phyloP scores from a whole-genome alignment of 176 grass and related monocot species.

The Triticum dicoccoides region DNA sequence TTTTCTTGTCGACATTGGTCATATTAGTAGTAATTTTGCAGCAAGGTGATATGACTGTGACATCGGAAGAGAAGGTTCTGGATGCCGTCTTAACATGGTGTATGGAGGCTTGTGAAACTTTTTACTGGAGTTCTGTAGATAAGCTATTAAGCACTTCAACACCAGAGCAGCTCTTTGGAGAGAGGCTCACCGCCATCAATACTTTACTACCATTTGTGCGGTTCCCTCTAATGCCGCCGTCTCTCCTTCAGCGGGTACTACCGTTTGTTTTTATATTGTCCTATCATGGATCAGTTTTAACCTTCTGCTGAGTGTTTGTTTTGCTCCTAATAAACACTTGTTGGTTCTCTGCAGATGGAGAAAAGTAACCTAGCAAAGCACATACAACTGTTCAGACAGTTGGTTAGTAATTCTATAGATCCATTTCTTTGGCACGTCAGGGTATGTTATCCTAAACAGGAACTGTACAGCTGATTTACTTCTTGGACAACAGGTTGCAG shows the following conservation, averaged over 20 bases:
- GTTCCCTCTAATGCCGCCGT: constrained; percentile 67
- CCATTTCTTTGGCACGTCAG: neutral
- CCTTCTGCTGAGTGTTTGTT: neutral
- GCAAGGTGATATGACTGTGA: constrained; percentile 93
- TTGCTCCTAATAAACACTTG: neutral
- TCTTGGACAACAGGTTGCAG: constrained; percentile 51
- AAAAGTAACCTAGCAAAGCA: constrained; percentile 66
- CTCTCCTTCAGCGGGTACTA: constrained; percentile 59
- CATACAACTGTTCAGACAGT: constrained; percentile 49
- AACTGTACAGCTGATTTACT: constrained; percentile 17
- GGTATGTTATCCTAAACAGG: neutral
- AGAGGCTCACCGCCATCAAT: constrained; percentile 53
- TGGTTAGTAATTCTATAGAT: constrained; percentile 46
- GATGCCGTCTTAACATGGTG: constrained; percentile 90
- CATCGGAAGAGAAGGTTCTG: constrained; percentile 93
- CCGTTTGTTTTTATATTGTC: constrained; percentile 1
- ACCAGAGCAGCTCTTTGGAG: constrained; percentile 65
- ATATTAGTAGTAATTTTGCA: constrained; percentile 56
- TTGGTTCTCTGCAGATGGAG: constrained; percentile 61
- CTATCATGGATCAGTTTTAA: neutral
- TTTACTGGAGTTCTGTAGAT: constrained; percentile 65
- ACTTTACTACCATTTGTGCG: constrained; percentile 74
- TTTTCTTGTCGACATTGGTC: constrained; percentile 16
- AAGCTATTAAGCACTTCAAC: constrained; percentile 57
- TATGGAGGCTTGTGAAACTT: constrained; percentile 58